These are phyloP conservation scores for Benincasa hispida DNA, from an alignment of 306 rosid species.

Conservation along the genomic window DNA sequence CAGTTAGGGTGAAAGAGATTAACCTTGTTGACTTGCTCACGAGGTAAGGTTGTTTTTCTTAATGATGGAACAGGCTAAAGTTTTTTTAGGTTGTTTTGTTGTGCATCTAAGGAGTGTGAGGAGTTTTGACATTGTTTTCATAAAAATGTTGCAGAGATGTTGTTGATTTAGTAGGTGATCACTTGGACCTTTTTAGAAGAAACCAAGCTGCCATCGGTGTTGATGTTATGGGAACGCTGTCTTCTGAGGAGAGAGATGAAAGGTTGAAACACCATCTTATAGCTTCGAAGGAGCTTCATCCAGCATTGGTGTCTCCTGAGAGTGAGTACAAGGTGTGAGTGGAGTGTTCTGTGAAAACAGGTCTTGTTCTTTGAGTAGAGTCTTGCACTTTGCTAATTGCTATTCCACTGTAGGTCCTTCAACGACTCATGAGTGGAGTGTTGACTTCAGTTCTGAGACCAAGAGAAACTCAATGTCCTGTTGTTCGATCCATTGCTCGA, in stretches of 20 bases:
- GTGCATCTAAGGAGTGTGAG: background rate
- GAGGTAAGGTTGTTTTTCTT: slow-evolving; percentile 41
- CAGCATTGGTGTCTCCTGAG: slow-evolving; percentile 88
- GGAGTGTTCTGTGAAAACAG: slow-evolving; percentile 39
- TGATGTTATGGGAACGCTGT: slow-evolving; percentile 78
- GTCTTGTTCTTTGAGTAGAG: slow-evolving; percentile 11
- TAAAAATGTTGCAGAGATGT: slow-evolving; percentile 53
- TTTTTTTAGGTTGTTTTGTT: background rate
- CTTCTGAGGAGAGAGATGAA: slow-evolving; percentile 93
- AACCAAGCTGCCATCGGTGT: slow-evolving; percentile 84
- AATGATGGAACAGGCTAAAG: background rate
- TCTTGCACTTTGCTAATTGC: slow-evolving; percentile 26
- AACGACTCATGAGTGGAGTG: slow-evolving; percentile 75
- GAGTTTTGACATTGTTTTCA: slow-evolving; percentile 9
- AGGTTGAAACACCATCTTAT: slow-evolving; percentile 76
- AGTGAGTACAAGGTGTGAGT: slow-evolving; percentile 99
- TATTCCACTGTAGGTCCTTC: slow-evolving; percentile 52
- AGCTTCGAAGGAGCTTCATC: slow-evolving; percentile 93
- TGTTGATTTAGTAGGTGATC: slow-evolving; percentile 71
- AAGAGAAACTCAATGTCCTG: slow-evolving; percentile 80
- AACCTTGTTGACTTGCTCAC: slow-evolving; percentile 89
- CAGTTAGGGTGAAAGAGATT: slow-evolving; percentile 59
- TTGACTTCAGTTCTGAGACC: slow-evolving; percentile 65
- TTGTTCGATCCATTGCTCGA: slow-evolving; percentile 71
- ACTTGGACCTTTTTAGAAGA: slow-evolving; percentile 89